phyloP scores from a whole-genome alignment of 139 green algal species.

The Ulvella scutata region DNA sequence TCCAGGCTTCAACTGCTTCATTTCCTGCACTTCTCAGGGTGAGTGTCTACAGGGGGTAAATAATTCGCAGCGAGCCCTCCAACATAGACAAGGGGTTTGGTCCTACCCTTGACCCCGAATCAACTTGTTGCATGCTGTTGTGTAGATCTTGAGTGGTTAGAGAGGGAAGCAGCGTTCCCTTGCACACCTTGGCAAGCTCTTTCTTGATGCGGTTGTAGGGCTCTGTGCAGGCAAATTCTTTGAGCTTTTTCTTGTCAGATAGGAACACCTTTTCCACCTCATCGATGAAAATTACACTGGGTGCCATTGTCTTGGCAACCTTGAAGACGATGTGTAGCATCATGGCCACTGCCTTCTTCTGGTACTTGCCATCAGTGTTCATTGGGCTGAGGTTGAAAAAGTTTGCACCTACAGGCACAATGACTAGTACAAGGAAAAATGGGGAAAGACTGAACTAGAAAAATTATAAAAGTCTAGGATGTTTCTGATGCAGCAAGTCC shows the following conservation, averaged over 20 bases:
- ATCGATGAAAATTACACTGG: slow-evolving; percentile 77
- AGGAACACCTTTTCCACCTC: slow-evolving; percentile 85
- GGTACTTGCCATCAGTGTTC: slow-evolving; percentile 67
- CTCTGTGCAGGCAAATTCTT: slow-evolving; percentile 50
- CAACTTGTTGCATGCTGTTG: too few species aligned
- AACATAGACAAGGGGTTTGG: too few species aligned
- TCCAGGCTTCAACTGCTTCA: slow-evolving; percentile 17
- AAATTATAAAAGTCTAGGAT: too few species aligned
- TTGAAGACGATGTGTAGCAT: slow-evolving; percentile 83
- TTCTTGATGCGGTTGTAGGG: slow-evolving; percentile 73
- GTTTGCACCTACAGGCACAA: slow-evolving; percentile 23
- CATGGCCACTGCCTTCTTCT: slow-evolving; percentile 59
- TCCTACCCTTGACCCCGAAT: too few species aligned
- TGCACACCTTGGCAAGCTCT: slow-evolving; percentile 53
- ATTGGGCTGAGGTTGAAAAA: slow-evolving; percentile 73
- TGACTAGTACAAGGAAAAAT: too few species aligned
- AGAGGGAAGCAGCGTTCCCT: too few species aligned
- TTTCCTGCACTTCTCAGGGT: background rate
- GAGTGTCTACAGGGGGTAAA: too few species aligned
- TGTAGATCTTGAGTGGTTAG: too few species aligned
- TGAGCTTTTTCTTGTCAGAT: slow-evolving; percentile 66
- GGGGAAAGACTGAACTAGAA: too few species aligned
- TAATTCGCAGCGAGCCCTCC: too few species aligned
- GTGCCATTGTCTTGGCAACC: slow-evolving; percentile 56
- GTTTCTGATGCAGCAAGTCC: too few species aligned